Percentiles rank a stretch among this genome's conserved stretches.
These are phyloP conservation scores for Singerocomus inundabilis DNA, from an alignment of 1,284 basidiomycete genomes.

Conservation along the genomic window DNA sequence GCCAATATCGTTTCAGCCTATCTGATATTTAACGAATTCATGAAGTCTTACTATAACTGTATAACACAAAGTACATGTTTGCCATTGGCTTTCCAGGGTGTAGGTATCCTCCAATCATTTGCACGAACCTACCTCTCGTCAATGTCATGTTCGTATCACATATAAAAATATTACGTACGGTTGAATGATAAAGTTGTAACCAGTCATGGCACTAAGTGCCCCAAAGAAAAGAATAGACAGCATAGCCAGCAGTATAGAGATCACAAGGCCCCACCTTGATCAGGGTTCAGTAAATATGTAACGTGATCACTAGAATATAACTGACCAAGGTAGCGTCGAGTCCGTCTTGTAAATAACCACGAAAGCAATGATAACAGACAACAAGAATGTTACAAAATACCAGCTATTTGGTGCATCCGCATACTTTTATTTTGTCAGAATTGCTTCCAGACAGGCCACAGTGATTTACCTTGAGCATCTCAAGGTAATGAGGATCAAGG, in stretches of 20 bases:
- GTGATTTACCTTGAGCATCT: slow-evolving; percentile 53
- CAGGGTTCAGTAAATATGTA: neutral
- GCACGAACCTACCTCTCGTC: slow-evolving; percentile 40
- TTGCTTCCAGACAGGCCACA: neutral
- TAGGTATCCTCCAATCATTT: slow-evolving; percentile 61
- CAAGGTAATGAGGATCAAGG: slow-evolving; percentile 51
- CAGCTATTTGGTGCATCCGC: slow-evolving; percentile 48
- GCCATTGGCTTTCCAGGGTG: slow-evolving; percentile 58
- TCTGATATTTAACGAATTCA: neutral
- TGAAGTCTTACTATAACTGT: slow-evolving; percentile 43
- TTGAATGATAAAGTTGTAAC: slow-evolving; percentile 45
- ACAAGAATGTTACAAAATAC: slow-evolving; percentile 40
- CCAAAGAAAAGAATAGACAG: slow-evolving; percentile 49
- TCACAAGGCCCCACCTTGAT: slow-evolving; percentile 36
- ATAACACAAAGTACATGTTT: slow-evolving; percentile 60
- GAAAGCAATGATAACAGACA: slow-evolving; percentile 41
- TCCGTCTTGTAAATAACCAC: slow-evolving; percentile 48
- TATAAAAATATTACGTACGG: slow-evolving; percentile 37
- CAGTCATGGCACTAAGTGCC: slow-evolving; percentile 52
- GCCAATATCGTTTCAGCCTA: neutral
- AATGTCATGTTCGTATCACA: slow-evolving; percentile 32
- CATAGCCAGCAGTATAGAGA: slow-evolving; percentile 40
- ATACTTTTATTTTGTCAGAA: slow-evolving; percentile 33
- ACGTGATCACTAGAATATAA: neutral
- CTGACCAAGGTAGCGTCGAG: slow-evolving; percentile 55